These are phyloP conservation scores for Termitomyces sp. DNA, from an alignment of 768 basidiomycete species.

Conservation along the genomic window DNA sequence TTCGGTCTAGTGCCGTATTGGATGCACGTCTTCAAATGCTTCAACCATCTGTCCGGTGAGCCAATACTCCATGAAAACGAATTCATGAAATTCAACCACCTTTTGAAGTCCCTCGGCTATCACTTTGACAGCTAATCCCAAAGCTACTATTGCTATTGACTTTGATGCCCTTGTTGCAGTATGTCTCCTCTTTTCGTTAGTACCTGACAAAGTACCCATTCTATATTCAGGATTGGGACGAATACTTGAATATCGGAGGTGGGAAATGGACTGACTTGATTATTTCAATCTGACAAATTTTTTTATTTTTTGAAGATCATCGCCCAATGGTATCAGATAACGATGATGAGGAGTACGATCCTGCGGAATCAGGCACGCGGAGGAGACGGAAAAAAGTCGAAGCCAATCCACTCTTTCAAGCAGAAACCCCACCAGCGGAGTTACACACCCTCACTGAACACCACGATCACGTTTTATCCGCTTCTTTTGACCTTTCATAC, in stretches of 20 bases:
- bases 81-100: background rate
- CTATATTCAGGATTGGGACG: conserved; percentile 55
- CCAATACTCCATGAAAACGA: background rate
- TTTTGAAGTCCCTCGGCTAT: conserved; percentile 43
- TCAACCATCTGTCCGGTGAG: conserved; percentile 63
- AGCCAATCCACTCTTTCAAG: conserved; percentile 21
- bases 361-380: conserved; percentile 23
- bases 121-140: conserved; percentile 51
- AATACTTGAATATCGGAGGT: conserved; percentile 51
- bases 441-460: conserved; percentile 69
- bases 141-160: conserved; percentile 46
- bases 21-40: conserved; percentile 67
- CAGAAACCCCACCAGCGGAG: conserved; percentile 48
- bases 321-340: conserved; percentile 24
- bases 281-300: background rate
- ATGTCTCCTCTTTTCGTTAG: conserved; percentile 19
- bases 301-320: conserved; percentile 2
- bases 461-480: conserved; percentile 62
- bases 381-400: conserved; percentile 17
- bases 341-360: conserved; percentile 51
- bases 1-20: conserved; percentile 41
- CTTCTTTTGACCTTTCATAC: conserved; percentile 64
- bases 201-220: background rate
- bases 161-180: conserved; percentile 68
- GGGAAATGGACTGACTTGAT: background rate